Evolutionary conservation across 768 basidiomycete species (phyloP).

Genomic region (Phanerochaete carnosa): DNA sequence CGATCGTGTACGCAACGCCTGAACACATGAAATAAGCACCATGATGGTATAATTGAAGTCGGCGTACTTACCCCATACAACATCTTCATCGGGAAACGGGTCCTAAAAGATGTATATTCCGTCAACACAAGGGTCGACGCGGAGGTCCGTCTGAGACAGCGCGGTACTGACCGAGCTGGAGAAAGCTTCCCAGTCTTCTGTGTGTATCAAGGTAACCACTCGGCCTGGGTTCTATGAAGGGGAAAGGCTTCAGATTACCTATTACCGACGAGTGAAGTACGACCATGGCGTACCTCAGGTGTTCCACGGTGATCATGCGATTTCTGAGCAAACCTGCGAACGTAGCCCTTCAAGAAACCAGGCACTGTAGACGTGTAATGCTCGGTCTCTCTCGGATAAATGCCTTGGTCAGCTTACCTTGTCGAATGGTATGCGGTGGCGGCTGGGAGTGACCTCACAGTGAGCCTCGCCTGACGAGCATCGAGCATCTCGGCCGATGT

Average conservation of each 20-base stretch:
- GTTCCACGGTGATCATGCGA: slow-evolving; percentile 94
- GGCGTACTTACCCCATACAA: slow-evolving; percentile 74
- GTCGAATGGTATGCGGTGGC: slow-evolving; percentile 70
- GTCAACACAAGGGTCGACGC: not conserved
- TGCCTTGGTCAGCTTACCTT: slow-evolving; percentile 44
- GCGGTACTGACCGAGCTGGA: slow-evolving; percentile 53
- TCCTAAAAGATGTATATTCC: slow-evolving; percentile 40
- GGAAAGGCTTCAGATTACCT: not conserved
- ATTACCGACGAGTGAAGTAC: not conserved
- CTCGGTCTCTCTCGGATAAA: not conserved
- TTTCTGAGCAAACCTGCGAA: slow-evolving; percentile 85
- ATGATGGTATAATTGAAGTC: not conserved
- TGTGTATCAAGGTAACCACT: slow-evolving; percentile 87
- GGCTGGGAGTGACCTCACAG: slow-evolving; percentile 44
- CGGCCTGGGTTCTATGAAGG: slow-evolving; percentile 72
- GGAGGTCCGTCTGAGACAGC: slow-evolving; percentile 11
- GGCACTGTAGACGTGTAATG: slow-evolving; percentile 39
- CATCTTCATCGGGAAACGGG: slow-evolving; percentile 66
- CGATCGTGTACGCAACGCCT: slow-evolving; percentile 89
- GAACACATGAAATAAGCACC: not conserved
- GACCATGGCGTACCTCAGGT: slow-evolving; percentile 51
- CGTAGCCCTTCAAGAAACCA: slow-evolving; percentile 88
- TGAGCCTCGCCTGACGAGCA: not conserved
- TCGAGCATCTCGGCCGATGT: not conserved
- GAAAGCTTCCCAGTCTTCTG: slow-evolving; percentile 82